Conservation (phyloP, 139 green algal genomes). For the Haematococcus lacustris region DNA sequence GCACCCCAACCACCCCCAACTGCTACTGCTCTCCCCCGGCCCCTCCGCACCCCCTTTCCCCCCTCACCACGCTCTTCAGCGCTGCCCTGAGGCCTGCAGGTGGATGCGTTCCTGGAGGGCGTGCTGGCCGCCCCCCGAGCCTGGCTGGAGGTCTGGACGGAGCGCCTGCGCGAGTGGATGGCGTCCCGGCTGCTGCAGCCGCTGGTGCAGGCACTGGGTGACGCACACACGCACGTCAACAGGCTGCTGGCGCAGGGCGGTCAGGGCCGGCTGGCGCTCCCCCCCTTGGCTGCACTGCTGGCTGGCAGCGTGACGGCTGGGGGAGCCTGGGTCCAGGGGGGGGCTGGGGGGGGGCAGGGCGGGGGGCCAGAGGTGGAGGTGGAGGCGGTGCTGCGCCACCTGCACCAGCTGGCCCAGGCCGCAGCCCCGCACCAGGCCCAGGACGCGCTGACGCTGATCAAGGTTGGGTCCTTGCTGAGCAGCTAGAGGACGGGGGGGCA, state of each 20-base stretch:
- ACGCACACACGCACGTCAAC: constrained; percentile 34
- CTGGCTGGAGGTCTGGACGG: constrained; percentile 43
- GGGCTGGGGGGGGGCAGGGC: not conserved
- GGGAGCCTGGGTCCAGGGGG: constrained; percentile 4
- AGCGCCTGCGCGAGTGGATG: constrained; percentile 66
- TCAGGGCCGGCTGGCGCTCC: constrained; percentile 23
- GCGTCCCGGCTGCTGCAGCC: constrained; percentile 48
- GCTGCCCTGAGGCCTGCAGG: too few species aligned
- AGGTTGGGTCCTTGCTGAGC: constrained; percentile 6
- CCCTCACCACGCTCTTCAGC: too few species aligned
- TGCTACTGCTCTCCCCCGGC: too few species aligned
- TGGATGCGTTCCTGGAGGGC: constrained; percentile 16
- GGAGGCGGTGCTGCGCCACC: constrained; percentile 11
- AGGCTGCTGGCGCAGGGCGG: constrained; percentile 21
- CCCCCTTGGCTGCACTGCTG: constrained; percentile 24
- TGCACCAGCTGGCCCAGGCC: constrained; percentile 9
- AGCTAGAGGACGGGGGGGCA: too few species aligned
- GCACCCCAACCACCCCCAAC: too few species aligned
- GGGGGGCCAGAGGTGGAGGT: constrained; percentile 9
- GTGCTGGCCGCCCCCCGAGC: constrained; percentile 21
- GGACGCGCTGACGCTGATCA: constrained; percentile 9
- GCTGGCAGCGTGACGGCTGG: not conserved
- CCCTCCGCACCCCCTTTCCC: too few species aligned
- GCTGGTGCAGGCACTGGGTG: constrained; percentile 32
- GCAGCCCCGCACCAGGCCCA: constrained; percentile 6